Conservation (phyloP, 2,329 filamentous ascomycete species). For the Aaosphaeria arxii region DNA sequence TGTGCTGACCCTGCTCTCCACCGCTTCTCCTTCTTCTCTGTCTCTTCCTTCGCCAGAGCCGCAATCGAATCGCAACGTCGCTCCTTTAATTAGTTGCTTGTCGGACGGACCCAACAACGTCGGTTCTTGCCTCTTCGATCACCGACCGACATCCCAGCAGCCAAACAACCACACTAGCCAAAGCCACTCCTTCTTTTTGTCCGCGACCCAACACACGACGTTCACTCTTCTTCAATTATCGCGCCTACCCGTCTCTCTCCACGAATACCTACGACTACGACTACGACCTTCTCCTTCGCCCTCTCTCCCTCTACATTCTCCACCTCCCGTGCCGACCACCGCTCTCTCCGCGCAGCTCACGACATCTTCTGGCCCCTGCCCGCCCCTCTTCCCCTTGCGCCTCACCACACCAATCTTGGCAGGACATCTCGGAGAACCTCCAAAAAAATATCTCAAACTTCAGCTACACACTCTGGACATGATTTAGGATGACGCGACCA, state of each 20-base stretch:
- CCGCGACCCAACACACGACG: not conserved
- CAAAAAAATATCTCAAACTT: conserved; percentile 3
- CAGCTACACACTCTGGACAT: conserved; percentile 21
- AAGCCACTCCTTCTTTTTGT: not conserved
- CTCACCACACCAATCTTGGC: conserved; percentile 25
- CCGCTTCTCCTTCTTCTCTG: not conserved
- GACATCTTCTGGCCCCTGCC: not conserved
- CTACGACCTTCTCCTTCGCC: no score
- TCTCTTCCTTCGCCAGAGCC: no score
- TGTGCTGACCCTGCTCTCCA: not conserved
- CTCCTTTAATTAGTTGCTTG: no score
- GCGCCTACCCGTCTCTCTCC: not conserved
- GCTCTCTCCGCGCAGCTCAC: not conserved
- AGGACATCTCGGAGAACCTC: conserved; percentile 5
- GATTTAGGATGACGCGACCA: conserved; percentile 52
- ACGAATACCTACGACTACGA: not conserved
- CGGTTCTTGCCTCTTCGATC: no score
- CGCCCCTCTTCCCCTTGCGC: not conserved
- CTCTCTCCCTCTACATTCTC: not conserved
- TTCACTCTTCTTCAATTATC: conserved; percentile 1
- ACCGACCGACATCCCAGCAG: no score
- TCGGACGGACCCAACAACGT: no score
- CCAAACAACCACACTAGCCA: no score
- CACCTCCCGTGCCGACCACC: not conserved
- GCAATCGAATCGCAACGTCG: no score